A percentile compares a stretch with the other conserved stretches of the same genome.
Conservation (phyloP, 352 stramenopile species). For the Thalassiosira exigua region DNA sequence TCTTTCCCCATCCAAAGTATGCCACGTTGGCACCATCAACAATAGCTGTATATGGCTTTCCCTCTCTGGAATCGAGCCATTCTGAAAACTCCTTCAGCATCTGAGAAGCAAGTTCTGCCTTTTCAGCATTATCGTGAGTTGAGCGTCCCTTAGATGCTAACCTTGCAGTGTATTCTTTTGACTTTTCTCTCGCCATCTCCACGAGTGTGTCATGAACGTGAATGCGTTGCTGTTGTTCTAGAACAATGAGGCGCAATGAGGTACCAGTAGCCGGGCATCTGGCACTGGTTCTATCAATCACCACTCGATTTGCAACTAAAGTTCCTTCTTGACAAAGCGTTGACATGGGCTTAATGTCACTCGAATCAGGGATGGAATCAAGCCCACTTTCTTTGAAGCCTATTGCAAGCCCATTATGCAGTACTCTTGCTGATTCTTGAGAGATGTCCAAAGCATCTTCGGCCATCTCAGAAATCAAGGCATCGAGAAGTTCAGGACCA, state of each 20-base stretch:
- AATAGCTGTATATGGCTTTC: constrained; percentile 85
- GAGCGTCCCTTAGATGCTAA: constrained; percentile 41
- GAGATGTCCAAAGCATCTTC: constrained; percentile 81
- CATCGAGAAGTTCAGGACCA: constrained; percentile 74
- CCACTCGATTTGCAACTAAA: constrained; percentile 66
- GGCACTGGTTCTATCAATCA: constrained; percentile 63
- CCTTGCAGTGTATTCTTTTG: constrained; percentile 55
- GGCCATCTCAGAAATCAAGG: constrained; percentile 74
- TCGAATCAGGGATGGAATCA: constrained; percentile 24
- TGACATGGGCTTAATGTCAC: constrained; percentile 40
- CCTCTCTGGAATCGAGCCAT: constrained; percentile 61
- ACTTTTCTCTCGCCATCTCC: constrained; percentile 60
- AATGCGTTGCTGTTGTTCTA: constrained; percentile 54
- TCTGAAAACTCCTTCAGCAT: constrained; percentile 71
- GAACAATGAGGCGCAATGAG: constrained; percentile 71
- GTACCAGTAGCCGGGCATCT: constrained; percentile 70
- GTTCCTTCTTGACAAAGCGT: constrained; percentile 47
- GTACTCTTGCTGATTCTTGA: constrained; percentile 59
- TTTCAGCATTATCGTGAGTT: constrained; percentile 39
- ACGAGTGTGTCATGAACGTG: constrained; percentile 58
- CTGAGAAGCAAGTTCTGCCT: constrained; percentile 50
- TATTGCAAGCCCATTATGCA: constrained; percentile 71
- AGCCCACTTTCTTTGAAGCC: constrained; percentile 54
- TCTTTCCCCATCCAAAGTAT: constrained; percentile 91
- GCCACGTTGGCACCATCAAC: constrained; percentile 93